Evolutionary conservation across 1,284 basidiomycete species (phyloP).

Genomic region (Ceratobasidium sp.): DNA sequence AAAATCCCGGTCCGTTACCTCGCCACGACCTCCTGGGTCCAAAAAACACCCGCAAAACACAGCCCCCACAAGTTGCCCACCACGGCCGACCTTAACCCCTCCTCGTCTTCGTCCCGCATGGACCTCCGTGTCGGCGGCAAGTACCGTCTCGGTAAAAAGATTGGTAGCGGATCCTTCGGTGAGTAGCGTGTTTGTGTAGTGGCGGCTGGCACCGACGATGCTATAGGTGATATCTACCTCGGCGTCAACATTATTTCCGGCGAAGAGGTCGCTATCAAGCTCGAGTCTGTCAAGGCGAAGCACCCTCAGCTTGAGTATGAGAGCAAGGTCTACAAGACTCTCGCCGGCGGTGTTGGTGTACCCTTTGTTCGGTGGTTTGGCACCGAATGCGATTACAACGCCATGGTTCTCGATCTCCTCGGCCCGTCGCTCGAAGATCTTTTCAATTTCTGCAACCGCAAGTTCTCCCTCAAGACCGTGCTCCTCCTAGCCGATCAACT

Average conservation of each 20-base stretch:
- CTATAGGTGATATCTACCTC: conserved; percentile 94
- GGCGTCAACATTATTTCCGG: conserved; percentile 99
- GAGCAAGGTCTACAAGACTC: conserved; percentile 95
- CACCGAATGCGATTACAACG: conserved; percentile 99
- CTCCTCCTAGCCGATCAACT: conserved; percentile 96
- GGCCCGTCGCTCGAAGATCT: conserved; percentile 98
- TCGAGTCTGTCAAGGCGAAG: conserved; percentile 99
- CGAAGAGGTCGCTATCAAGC: conserved; percentile 99
- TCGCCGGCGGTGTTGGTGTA: conserved; percentile 97
- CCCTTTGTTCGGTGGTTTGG: conserved; percentile 99
- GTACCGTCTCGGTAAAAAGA: conserved; percentile 99
- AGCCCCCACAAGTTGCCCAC: conserved; percentile 40
- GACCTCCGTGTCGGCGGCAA: conserved; percentile 98
- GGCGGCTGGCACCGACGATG: conserved; percentile 27
- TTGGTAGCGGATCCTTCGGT: conserved; percentile 99
- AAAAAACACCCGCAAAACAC: neutral
- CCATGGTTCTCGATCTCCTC: conserved; percentile 98
- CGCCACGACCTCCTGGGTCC: conserved; percentile 1
- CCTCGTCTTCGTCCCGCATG: conserved; percentile 51
- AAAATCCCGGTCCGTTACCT: neutral
- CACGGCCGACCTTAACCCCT: conserved; percentile 44
- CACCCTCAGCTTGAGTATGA: conserved; percentile 99
- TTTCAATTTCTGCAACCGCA: conserved; percentile 99
- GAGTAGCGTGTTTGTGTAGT: conserved; percentile 48
- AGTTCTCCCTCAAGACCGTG: conserved; percentile 97